A percentile compares a stretch with the other conserved stretches of the same genome.
Evolutionary conservation across 2,329 filamentous ascomycete species (phyloP).

Genomic region (Aspergillus pseudoglaucus): DNA sequence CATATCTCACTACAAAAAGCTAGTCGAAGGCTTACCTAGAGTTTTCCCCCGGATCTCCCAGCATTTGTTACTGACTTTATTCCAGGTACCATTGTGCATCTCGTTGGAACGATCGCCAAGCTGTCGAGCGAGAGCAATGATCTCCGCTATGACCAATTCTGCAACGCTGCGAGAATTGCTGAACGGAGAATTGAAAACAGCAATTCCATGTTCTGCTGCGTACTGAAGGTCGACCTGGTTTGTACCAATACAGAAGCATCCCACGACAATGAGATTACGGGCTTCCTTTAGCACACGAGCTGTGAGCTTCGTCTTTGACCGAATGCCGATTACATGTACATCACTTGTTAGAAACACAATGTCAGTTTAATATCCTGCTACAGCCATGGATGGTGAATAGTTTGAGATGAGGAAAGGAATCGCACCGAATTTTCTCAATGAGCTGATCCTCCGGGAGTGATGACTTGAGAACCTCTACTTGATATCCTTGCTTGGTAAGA

Average conservation of each 20-base stretch:
- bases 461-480: slow-evolving; percentile 85
- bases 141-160: slow-evolving; percentile 89
- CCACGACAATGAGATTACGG: slow-evolving; percentile 89
- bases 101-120: slow-evolving; percentile 88
- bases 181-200: slow-evolving; percentile 98
- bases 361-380: slow-evolving; percentile 9
- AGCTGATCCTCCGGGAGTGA: slow-evolving; percentile 88
- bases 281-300: slow-evolving; percentile 78
- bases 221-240: slow-evolving; percentile 48
- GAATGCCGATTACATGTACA: slow-evolving; percentile 95
- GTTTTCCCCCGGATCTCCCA: slow-evolving; percentile 99
- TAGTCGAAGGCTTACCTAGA: slow-evolving; percentile 53
- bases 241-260: slow-evolving; percentile 98
- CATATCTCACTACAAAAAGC: background rate
- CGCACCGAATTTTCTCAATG: slow-evolving; percentile 90
- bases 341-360: slow-evolving; percentile 50
- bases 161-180: slow-evolving; percentile 96
- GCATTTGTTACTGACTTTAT: slow-evolving; percentile 93
- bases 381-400: background rate
- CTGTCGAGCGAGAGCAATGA: slow-evolving; percentile 86
- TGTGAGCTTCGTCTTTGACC: slow-evolving; percentile 93
- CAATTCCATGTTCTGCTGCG: slow-evolving; percentile 58
- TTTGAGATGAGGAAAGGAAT: slow-evolving; percentile 2
- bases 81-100: slow-evolving; percentile 92
- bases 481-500: slow-evolving; percentile 79